Base-by-base conservation (phyloP, 306 rosid genomes). In the Quercus engelmannii region DNA sequence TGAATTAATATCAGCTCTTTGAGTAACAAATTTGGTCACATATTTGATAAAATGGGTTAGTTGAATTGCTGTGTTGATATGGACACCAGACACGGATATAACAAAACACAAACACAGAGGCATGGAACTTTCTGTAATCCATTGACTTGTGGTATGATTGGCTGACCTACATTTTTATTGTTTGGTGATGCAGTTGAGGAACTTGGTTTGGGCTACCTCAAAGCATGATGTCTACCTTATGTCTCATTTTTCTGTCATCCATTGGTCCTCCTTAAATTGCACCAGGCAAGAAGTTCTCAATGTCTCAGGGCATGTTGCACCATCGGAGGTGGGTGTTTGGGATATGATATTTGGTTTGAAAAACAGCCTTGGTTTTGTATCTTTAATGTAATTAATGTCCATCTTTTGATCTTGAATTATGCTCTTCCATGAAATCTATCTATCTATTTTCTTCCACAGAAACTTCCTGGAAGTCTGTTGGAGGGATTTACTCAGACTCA, bases 191-290 rank as follows among this genome's bases (percentile, higher is more conserved):
- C 89, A 93, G 98, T 85, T 93, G 88, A 88, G 94, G 79, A 93
- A 93, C 86, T 87, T 93, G 84, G 93, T 93, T 69, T 93, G 98
- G 97, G 88, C 98, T 31, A 90, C 98, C 43, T 88, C 98, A 74
- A 93, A 93, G 65, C 98, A 93, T 86, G 94, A 93, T 74, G 91
- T 89, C 30, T 93, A 91, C 85, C 94, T 93, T 74, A 84, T 93
- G 85, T 87, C 91, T 56, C 80, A 90, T 81, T 90, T 83, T 85
- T 86, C 93, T 28, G 81, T 93, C 78, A 77, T 88, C 74, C 98
- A 93, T 79, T 93, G 98, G 98, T 89, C 93, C 67, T 90, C 97
- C 41, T 83, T 91, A 82, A 80, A 76, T 81, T 87, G 85, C 75
- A 77, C 81, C 79, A 88, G 85, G 81, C 77, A 89, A 26, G 98